Evolutionary conservation across 2,329 filamentous ascomycete species (phyloP).

Genomic region (Xylaria multiplex): DNA sequence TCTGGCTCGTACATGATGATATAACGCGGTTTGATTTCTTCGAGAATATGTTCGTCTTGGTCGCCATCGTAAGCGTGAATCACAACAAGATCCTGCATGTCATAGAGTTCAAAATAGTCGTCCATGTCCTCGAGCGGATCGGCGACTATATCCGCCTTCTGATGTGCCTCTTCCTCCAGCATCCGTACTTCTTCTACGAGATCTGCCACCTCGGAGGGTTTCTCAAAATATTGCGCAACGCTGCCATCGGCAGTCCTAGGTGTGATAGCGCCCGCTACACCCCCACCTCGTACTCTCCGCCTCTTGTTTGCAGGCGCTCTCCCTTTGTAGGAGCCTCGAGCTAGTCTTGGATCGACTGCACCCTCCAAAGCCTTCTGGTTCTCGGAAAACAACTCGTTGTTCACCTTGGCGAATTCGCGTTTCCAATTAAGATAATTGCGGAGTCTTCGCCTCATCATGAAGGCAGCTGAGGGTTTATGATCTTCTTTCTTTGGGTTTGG

Average conservation of each 20-base stretch:
- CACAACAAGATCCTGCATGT: constrained; percentile 88
- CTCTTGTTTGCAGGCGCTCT: constrained; percentile 85
- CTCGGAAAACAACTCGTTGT: constrained; percentile 78
- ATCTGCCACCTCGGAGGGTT: constrained; percentile 81
- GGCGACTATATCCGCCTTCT: constrained; percentile 77
- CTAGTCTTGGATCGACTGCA: constrained; percentile 66
- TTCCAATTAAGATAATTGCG: constrained; percentile 93
- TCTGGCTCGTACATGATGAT: constrained; percentile 99
- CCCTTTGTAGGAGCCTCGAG: constrained; percentile 61
- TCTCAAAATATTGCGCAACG: constrained; percentile 82
- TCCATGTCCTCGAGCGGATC: constrained; percentile 93
- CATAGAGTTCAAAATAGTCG: constrained; percentile 88
- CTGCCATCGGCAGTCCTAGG: constrained; percentile 77
- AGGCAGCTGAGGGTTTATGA: constrained; percentile 75
- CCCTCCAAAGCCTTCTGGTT: constrained; percentile 80
- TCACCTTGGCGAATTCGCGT: constrained; percentile 85
- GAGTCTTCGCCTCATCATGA: constrained; percentile 90
- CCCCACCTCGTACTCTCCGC: constrained; percentile 83
- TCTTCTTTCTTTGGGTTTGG: constrained; percentile 56
- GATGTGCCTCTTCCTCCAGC: constrained; percentile 78
- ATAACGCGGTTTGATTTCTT: constrained; percentile 91
- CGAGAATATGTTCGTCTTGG: constrained; percentile 94
- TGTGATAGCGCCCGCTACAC: constrained; percentile 64
- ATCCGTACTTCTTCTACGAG: constrained; percentile 85
- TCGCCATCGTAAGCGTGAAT: constrained; percentile 95